Evolutionary conservation across 345 rosid genomes (phyloP), one percentile per base, ranked within the genome.

Genomic region (Salix arbutifolia): DNA sequence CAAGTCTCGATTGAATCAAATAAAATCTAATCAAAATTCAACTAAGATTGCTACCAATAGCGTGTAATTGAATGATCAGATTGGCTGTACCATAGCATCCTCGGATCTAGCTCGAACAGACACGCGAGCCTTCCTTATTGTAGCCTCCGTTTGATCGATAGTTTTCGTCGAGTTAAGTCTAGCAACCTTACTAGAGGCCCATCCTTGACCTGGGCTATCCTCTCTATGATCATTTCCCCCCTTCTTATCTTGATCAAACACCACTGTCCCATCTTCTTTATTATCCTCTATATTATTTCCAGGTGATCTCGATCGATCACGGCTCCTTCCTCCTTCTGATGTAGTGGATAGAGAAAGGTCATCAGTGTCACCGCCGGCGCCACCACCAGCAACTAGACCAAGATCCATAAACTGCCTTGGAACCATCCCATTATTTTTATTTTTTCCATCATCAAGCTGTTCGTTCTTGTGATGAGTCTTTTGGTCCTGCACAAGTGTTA

Each of bases 71-170:
- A 10, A 58, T n/a, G n/a, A n/a, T 23, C 25, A 58, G 23, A 10
- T n/a, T n/a, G 6, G 28, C 64, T 30, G 9, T 67, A 76, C 82
- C 85, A 78, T 75, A 4, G 82, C 77, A 78, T 76, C 79, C 69
- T 82, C 93, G 6, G 93, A 89, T 80, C 91, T 80, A 58, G 93
- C 91, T 78, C 96, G 69, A 64, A 91, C 91, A 0, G 91, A 89
- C 35, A 89, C 96, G 4, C 91, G 88, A 46, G 93, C 91, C 82
- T 91, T 89, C 80, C 91, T 82, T 77, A 89, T 89, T 19, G 91
- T 89, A 7, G 95, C 90, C 84, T 91, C 92, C 2, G 89, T 82
- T 76, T 91, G 91, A 80, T 91, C 91, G 44, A 70, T 78, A 76
- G 69, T 70, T 80, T 86, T 88, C 0, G 88, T 13, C 2, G 91